Percentiles rank a stretch among this genome's conserved stretches.
Conservation (phyloP, 1,284 basidiomycete genomes). For the Pseudozyma sp. region DNA sequence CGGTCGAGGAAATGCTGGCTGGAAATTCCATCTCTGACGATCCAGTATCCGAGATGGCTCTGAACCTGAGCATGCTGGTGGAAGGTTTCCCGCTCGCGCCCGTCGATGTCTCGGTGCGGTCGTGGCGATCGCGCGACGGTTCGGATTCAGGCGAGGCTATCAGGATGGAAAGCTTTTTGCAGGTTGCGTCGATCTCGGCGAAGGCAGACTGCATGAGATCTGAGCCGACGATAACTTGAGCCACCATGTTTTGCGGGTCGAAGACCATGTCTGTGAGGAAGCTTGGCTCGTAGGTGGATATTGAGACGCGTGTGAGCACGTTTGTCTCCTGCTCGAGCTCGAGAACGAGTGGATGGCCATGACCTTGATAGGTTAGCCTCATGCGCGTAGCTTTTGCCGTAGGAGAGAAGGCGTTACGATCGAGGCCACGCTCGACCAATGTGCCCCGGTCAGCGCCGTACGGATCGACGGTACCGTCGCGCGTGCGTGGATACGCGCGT, state of each 20-base stretch:
- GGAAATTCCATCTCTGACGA: conserved; percentile 56
- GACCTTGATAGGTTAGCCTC: conserved; percentile 83
- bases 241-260: conserved; percentile 69
- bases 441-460: conserved; percentile 19
- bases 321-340: conserved; percentile 82
- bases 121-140: neutral
- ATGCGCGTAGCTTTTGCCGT: conserved; percentile 75
- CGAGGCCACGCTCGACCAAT: conserved; percentile 23
- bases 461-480: conserved; percentile 32
- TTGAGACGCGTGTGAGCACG: conserved; percentile 87
- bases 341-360: conserved; percentile 83
- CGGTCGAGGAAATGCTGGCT: conserved; percentile 36
- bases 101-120: conserved; percentile 1
- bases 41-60: conserved; percentile 37
- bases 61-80: conserved; percentile 41
- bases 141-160: conserved; percentile 22
- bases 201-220: conserved; percentile 49
- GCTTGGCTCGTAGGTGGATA: conserved; percentile 86
- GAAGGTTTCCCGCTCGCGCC: neutral
- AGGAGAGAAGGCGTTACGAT: conserved; percentile 14
- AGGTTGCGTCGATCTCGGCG: conserved; percentile 45
- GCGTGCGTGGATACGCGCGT: conserved; percentile 17
- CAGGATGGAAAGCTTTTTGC: conserved; percentile 46
- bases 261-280: conserved; percentile 83
- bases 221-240: conserved; percentile 51